Conservation (phyloP, 2,329 filamentous ascomycete species). For the Aspergillus unguis region DNA sequence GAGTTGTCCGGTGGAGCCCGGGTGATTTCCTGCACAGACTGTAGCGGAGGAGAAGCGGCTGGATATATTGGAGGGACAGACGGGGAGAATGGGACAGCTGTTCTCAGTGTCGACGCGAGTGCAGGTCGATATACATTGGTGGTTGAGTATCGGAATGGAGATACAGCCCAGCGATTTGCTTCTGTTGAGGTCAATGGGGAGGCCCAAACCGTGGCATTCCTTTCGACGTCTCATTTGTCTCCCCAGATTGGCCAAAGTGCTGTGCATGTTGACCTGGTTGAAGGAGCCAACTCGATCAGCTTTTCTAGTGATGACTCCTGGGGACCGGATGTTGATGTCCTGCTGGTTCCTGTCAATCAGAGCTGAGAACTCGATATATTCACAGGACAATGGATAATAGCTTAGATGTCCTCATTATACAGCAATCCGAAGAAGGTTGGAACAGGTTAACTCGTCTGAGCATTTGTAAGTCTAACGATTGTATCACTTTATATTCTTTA, state of each 20-base stretch:
- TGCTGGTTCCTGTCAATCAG: too few species aligned
- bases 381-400: too few species aligned
- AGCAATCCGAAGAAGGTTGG: background rate
- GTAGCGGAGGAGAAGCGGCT: conserved; percentile 48
- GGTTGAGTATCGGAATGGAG: conserved; percentile 56
- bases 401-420: background rate
- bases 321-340: conserved; percentile 1
- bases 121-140: conserved; percentile 48
- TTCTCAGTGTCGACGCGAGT: conserved; percentile 41
- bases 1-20: conserved; percentile 25
- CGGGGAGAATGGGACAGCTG: conserved; percentile 38
- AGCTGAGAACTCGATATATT: too few species aligned
- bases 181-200: conserved; percentile 57
- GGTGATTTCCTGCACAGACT: conserved; percentile 48
- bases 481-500: background rate
- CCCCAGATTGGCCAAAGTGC: background rate
- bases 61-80: conserved; percentile 54
- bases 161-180: conserved; percentile 52
- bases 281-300: background rate
- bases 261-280: conserved; percentile 28
- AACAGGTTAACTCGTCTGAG: too few species aligned
- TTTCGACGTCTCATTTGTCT: conserved; percentile 31
- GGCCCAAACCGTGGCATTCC: conserved; percentile 52
- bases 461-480: background rate
- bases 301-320: background rate